Conservation (phyloP, 257 asterid species). For the Ballota nigra region DNA sequence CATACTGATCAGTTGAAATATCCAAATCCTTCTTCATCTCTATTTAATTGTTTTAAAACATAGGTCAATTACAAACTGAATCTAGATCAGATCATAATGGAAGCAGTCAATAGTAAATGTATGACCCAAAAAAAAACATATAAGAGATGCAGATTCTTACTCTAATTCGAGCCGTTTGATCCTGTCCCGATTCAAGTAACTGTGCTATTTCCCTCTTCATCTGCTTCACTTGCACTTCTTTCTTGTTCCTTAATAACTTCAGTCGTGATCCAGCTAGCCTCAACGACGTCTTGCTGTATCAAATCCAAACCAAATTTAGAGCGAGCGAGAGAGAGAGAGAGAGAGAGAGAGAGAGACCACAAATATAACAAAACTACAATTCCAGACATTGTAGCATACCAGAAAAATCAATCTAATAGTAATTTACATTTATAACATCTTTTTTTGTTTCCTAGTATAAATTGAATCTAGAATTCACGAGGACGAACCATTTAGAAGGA, state of each 20-base stretch:
- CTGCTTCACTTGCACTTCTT: slow-evolving; percentile 70
- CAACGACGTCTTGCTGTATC: slow-evolving; percentile 72
- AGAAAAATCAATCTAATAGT: neutral
- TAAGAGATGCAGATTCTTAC: slow-evolving; percentile 35
- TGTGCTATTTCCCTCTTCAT: slow-evolving; percentile 70
- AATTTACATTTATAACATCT: neutral
- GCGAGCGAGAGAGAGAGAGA: neutral
- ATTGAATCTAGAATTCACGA: neutral
- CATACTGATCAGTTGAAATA: neutral
- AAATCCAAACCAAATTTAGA: slow-evolving; percentile 11
- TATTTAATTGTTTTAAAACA: neutral
- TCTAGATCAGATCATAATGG: slow-evolving; percentile 4
- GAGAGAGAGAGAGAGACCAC: neutral
- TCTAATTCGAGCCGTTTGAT: slow-evolving; percentile 67
- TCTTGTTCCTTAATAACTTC: slow-evolving; percentile 78
- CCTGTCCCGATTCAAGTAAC: slow-evolving; percentile 77
- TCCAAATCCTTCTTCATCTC: neutral
- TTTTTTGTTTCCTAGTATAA: neutral
- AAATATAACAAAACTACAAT: neutral
- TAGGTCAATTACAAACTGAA: neutral
- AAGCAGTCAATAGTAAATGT: neutral
- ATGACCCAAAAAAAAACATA: no score
- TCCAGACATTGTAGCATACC: neutral
- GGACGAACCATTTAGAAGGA: slow-evolving; percentile 70
- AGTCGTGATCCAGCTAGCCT: slow-evolving; percentile 70